Percentiles rank a stretch among this genome's conserved stretches.
Conservation (phyloP, 2,329 filamentous ascomycete species). For the Immersiporthe knoxdaviesiana region DNA sequence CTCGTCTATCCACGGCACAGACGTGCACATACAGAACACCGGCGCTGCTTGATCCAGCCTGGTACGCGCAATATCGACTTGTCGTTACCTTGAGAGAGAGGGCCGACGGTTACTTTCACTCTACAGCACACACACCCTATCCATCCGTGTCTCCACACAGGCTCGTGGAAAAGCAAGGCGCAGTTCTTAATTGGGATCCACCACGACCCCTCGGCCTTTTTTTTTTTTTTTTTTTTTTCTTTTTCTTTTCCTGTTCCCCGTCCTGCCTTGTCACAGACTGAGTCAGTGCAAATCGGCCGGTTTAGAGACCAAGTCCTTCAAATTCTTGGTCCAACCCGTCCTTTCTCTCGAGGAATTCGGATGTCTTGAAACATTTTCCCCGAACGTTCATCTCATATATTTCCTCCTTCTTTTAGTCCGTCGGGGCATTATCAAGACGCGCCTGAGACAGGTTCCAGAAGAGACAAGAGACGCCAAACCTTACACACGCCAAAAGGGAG, state of each 20-base stretch:
- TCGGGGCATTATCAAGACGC: not conserved
- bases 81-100: not conserved
- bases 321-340: not conserved
- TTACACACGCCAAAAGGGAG: not conserved
- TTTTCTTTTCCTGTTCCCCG: not conserved
- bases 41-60: slow-evolving; percentile 3
- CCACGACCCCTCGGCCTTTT: not conserved
- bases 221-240: not conserved
- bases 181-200: slow-evolving; percentile 1
- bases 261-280: slow-evolving; percentile 12
- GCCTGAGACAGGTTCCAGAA: slow-evolving; percentile 9
- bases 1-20: slow-evolving; percentile 1
- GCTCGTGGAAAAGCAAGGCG: not conserved
- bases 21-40: not conserved
- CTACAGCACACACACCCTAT: not conserved
- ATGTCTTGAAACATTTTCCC: not conserved
- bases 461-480: not conserved
- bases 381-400: not conserved
- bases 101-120: not conserved
- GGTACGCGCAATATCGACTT: not conserved
- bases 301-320: not conserved
- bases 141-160: not conserved
- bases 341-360: not conserved
- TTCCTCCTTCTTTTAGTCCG: not conserved
- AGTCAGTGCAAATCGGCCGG: not conserved